phyloP scores from a whole-genome alignment of 345 rosid species.

The Gossypium mustelinum region DNA sequence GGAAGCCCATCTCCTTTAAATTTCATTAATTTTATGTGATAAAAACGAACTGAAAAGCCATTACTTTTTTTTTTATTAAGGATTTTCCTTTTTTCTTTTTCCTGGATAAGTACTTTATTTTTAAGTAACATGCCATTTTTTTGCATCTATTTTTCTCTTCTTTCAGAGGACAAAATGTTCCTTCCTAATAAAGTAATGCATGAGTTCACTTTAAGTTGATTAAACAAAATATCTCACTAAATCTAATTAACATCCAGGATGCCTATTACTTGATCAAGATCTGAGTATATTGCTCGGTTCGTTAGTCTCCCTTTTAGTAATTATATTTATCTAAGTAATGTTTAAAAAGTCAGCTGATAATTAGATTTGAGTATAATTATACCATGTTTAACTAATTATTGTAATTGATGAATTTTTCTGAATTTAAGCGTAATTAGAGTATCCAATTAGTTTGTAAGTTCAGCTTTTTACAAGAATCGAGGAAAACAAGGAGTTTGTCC shows the following conservation, averaged over 20 bases:
- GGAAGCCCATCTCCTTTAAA: neutral
- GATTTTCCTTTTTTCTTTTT: neutral
- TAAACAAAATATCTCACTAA: neutral
- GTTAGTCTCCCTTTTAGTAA: neutral
- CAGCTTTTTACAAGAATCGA: no score
- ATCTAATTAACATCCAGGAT: neutral
- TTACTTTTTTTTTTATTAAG: neutral
- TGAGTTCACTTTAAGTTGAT: constrained; percentile 3
- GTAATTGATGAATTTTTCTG: accelerated
- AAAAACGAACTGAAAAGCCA: neutral
- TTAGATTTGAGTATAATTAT: no score
- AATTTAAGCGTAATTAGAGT: no score
- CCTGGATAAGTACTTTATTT: no score
- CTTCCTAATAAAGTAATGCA: no score
- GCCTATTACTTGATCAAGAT: neutral
- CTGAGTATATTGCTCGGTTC: neutral
- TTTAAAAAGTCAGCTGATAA: no score
- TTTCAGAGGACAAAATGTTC: no score
- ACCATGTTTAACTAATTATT: no score
- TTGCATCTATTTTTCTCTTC: no score
- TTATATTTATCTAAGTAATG: neutral
- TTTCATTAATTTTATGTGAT: neutral
- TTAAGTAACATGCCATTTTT: no score
- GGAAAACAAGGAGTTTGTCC: no score
- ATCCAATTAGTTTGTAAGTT: no score